phyloP scores from a whole-genome alignment of 1,139 yeast genomes.

The Kodamaea ohmeri region DNA sequence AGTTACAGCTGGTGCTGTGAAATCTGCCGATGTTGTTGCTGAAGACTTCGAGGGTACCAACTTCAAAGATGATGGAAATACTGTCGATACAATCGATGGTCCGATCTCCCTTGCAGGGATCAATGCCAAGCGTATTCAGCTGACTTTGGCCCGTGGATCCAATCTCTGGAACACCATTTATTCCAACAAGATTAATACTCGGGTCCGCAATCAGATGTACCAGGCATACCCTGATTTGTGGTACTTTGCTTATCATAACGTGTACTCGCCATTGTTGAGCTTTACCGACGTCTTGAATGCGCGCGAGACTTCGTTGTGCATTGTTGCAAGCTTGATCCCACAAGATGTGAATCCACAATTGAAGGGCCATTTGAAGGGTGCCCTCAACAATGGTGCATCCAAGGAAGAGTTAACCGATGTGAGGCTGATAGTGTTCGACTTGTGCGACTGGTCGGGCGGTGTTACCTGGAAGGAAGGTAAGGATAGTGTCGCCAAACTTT shows the following conservation, averaged over 20 bases:
- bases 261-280: conserved; percentile 75
- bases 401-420: conserved; percentile 59
- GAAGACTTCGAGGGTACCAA: conserved; percentile 43
- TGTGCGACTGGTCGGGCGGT: conserved; percentile 76
- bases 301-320: conserved; percentile 72
- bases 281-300: conserved; percentile 61
- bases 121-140: conserved; percentile 26
- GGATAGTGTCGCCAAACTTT: conserved; percentile 57
- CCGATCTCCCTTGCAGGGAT: conserved; percentile 36
- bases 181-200: conserved; percentile 60
- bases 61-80: conserved; percentile 23
- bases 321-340: conserved; percentile 79
- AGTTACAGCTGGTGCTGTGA: conserved; percentile 36
- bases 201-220: conserved; percentile 67
- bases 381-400: conserved; percentile 74
- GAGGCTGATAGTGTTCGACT: conserved; percentile 59
- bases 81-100: conserved; percentile 43
- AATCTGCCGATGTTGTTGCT: conserved; percentile 39
- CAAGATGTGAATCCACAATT: conserved; percentile 94
- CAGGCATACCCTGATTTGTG: conserved; percentile 84
- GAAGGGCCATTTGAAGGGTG: conserved; percentile 87
- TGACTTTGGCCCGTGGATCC: conserved; percentile 49
- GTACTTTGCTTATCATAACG: conserved; percentile 67
- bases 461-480: conserved; percentile 52
- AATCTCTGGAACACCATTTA: conserved; percentile 76